Evolutionary conservation across 208 protist species (phyloP).

Genomic region (Chromosphaera perkinsii): DNA sequence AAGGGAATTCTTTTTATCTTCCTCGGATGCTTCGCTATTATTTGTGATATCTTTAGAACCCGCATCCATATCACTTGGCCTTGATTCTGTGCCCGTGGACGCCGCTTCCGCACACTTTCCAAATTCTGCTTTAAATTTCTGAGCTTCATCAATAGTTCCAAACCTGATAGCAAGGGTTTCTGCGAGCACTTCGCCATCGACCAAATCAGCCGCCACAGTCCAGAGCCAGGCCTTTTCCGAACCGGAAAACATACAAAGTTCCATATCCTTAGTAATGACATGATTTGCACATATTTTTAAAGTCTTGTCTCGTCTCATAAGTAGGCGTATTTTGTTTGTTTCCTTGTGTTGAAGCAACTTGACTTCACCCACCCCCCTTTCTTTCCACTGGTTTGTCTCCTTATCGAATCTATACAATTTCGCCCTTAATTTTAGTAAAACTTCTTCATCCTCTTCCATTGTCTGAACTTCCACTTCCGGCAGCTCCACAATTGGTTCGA

Average conservation of each 20-base stretch:
- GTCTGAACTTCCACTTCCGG: slow-evolving; percentile 45
- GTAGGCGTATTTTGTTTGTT: slow-evolving; percentile 57
- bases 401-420: slow-evolving; percentile 69
- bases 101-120: too few relatives aligned
- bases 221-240: slow-evolving; percentile 63
- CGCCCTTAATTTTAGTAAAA: slow-evolving; percentile 34
- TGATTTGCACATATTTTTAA: slow-evolving; percentile 43
- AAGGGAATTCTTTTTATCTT: too few relatives aligned
- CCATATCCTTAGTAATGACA: slow-evolving; percentile 2
- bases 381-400: slow-evolving; percentile 66
- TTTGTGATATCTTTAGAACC: too few relatives aligned
- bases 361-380: slow-evolving; percentile 65
- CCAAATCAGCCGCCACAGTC: slow-evolving; percentile 47
- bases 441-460: slow-evolving; percentile 50
- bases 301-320: slow-evolving; percentile 75
- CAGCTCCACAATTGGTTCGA: slow-evolving; percentile 15
- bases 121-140: background rate
- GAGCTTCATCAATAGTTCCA: slow-evolving; percentile 20
- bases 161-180: slow-evolving; percentile 61
- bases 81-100: too few relatives aligned
- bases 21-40: too few relatives aligned
- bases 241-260: slow-evolving; percentile 37
- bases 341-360: slow-evolving; percentile 65
- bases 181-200: slow-evolving; percentile 30
- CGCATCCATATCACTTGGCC: too few relatives aligned